These are phyloP conservation scores for Emericellopsis cladophorae DNA, from an alignment of 2,329 filamentous ascomycete species.

Conservation along the genomic window DNA sequence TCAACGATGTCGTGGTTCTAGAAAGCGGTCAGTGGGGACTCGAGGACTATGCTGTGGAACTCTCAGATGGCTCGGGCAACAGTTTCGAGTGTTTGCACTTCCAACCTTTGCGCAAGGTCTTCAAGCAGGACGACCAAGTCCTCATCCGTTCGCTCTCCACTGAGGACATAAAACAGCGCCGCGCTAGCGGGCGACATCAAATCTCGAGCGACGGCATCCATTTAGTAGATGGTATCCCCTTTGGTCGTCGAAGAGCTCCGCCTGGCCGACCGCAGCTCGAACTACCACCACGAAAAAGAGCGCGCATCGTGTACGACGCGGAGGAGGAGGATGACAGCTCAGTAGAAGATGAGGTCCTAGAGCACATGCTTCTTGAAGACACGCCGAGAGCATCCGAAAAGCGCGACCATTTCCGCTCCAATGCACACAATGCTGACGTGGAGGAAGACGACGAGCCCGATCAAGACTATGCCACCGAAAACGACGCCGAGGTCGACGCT, in stretches of 20 bases:
- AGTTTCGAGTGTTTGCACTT: slow-evolving; percentile 85
- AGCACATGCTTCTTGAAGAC: slow-evolving; percentile 7
- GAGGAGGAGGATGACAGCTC: slow-evolving; percentile 16
- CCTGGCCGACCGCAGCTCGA: slow-evolving; percentile 51
- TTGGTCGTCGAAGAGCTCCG: slow-evolving; percentile 54
- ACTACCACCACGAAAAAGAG: slow-evolving; percentile 64
- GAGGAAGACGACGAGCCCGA: slow-evolving; percentile 18
- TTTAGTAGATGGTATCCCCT: slow-evolving; percentile 74
- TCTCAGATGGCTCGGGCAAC: slow-evolving; percentile 38
- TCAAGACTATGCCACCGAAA: slow-evolving; percentile 5
- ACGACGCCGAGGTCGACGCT: slow-evolving; percentile 1
- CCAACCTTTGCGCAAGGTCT: slow-evolving; percentile 52
- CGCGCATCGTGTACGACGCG: slow-evolving; percentile 32
- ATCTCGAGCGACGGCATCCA: slow-evolving; percentile 69
- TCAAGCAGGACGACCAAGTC: slow-evolving; percentile 77
- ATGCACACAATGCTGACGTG: too few species aligned
- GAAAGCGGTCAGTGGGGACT: slow-evolving; percentile 74
- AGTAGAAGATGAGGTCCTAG: slow-evolving; percentile 5
- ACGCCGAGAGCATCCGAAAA: neutral
- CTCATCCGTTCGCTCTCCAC: slow-evolving; percentile 70
- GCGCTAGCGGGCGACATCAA: slow-evolving; percentile 66
- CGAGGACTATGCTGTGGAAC: slow-evolving; percentile 80
- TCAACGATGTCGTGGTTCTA: slow-evolving; percentile 72
- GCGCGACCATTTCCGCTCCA: too few species aligned
- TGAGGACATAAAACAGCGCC: slow-evolving; percentile 60